Conservation (phyloP, 805 yeast species). For the Starmerella asiatica region DNA sequence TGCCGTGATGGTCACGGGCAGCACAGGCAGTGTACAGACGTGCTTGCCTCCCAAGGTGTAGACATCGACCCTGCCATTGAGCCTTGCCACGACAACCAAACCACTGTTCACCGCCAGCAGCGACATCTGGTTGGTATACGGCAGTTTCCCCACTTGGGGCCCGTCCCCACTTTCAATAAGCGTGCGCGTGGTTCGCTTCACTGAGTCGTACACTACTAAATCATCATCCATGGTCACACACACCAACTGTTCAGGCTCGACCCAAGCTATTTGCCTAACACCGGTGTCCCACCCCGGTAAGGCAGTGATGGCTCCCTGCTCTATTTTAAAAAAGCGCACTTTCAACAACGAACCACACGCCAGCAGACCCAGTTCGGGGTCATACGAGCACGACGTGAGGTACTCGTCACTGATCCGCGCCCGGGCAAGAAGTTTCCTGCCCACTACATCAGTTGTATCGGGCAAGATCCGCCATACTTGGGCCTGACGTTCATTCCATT, state of each 20-base stretch:
- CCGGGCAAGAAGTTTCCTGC: constrained; percentile 29
- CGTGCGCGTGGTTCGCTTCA: not conserved
- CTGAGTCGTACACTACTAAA: constrained; percentile 18
- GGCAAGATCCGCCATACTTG: constrained; percentile 73
- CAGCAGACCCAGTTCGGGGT: constrained; percentile 49
- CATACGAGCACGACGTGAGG: constrained; percentile 53
- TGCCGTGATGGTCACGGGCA: constrained; percentile 48
- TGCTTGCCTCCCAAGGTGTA: constrained; percentile 23
- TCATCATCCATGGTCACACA: constrained; percentile 22
- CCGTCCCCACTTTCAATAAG: constrained; percentile 13
- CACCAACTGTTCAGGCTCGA: constrained; percentile 18
- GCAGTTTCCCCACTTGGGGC: constrained; percentile 21
- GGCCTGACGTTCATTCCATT: constrained; percentile 73
- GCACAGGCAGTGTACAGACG: constrained; percentile 38
- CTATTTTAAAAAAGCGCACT: constrained; percentile 53
- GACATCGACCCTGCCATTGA: constrained; percentile 52
- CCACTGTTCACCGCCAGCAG: constrained; percentile 39
- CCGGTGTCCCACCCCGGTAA: constrained; percentile 9
- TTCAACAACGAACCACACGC: constrained; percentile 59
- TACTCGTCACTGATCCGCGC: constrained; percentile 44
- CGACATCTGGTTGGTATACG: constrained; percentile 40
- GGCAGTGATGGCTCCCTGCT: constrained; percentile 24
- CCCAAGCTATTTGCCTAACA: constrained; percentile 5
- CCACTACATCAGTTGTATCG: constrained; percentile 40
- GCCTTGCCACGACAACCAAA: constrained; percentile 44